Conservation (phyloP, 1,139 yeast species). For the Protomyces lactucae-debilis region DNA sequence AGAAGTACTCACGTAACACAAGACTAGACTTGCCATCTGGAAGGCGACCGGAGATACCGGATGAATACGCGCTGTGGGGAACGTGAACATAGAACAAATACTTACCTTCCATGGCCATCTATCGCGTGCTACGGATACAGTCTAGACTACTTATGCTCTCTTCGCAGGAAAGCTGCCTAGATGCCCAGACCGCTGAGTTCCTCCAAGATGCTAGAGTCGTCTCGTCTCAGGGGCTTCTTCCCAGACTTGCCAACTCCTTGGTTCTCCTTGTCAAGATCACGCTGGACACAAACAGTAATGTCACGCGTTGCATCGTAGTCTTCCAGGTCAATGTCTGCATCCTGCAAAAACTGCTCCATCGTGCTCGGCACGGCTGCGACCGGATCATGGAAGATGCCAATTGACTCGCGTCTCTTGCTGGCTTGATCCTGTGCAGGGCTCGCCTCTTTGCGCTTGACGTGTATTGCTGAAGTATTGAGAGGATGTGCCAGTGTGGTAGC, state of each 20-base stretch:
- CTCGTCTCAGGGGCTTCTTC: not conserved
- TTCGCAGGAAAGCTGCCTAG: not conserved
- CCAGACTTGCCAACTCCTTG: not conserved
- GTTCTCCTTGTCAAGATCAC: not conserved
- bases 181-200: slow-evolving; percentile 23
- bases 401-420: not conserved
- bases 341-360: not conserved
- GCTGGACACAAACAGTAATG: not conserved
- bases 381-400: not conserved
- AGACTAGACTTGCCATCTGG: too few species aligned
- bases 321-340: not conserved
- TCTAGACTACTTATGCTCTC: too few species aligned
- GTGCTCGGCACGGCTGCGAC: not conserved
- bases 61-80: too few species aligned
- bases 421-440: not conserved
- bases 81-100: too few species aligned
- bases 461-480: too few species aligned
- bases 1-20: too few species aligned
- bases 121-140: too few species aligned
- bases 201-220: slow-evolving; percentile 12
- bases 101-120: too few species aligned
- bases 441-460: not conserved
- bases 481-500: not conserved
- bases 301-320: slow-evolving; percentile 4
- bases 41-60: too few species aligned